These are phyloP conservation scores for Phylloporus rhodoxanthus DNA, from an alignment of 768 basidiomycete species.

Conservation along the genomic window DNA sequence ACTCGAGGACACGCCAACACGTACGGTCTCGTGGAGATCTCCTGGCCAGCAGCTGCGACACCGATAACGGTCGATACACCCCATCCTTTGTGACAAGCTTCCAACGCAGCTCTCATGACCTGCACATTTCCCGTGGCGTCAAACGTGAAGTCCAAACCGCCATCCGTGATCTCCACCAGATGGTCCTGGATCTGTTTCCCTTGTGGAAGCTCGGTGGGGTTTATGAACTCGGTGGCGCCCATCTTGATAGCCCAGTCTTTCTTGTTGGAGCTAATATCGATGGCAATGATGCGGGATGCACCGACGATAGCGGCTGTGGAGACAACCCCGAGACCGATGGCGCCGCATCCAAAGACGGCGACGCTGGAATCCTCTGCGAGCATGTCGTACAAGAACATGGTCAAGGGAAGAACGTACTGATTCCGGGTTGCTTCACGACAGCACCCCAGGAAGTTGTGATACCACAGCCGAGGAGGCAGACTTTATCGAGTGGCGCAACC, in stretches of 20 bases:
- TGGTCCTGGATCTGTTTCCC: slow-evolving; percentile 86
- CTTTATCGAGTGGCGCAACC: slow-evolving; percentile 86
- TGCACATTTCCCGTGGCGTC: slow-evolving; percentile 95
- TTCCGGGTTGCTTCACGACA: slow-evolving; percentile 83
- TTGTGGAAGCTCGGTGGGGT: slow-evolving; percentile 65
- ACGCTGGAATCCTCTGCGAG: slow-evolving; percentile 72
- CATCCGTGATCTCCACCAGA: slow-evolving; percentile 89
- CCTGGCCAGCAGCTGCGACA: slow-evolving; percentile 94
- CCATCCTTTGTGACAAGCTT: slow-evolving; percentile 99
- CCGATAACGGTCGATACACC: slow-evolving; percentile 94
- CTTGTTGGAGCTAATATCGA: slow-evolving; percentile 86
- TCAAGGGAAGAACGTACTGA: slow-evolving; percentile 45
- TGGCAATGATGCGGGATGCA: slow-evolving; percentile 83
- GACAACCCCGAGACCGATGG: slow-evolving; percentile 91
- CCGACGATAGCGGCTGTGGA: slow-evolving; percentile 72
- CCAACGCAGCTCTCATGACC: slow-evolving; percentile 92
- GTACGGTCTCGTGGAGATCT: slow-evolving; percentile 85
- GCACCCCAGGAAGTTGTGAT: slow-evolving; percentile 99
- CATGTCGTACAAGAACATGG: neutral
- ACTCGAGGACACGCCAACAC: slow-evolving; percentile 21
- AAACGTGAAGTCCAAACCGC: slow-evolving; percentile 95
- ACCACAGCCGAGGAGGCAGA: slow-evolving; percentile 94
- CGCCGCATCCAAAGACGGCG: slow-evolving; percentile 94
- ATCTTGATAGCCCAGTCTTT: slow-evolving; percentile 87
- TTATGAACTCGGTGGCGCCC: slow-evolving; percentile 92